phyloP scores from a whole-genome alignment of 2,329 filamentous ascomycete species.

The Neofusicoccum sp. region DNA sequence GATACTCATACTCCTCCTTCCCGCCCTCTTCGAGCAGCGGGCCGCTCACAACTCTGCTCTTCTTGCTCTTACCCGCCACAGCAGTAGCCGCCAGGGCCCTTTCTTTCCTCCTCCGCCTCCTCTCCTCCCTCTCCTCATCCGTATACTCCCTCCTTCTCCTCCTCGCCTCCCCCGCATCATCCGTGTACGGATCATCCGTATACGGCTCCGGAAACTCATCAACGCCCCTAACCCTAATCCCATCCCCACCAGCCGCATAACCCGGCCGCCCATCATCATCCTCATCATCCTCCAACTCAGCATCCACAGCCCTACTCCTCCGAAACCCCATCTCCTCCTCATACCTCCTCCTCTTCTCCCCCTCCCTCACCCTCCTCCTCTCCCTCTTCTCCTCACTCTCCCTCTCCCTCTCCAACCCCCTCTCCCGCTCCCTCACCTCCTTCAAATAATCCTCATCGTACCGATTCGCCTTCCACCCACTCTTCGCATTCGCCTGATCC shows the following conservation, averaged over 20 bases:
- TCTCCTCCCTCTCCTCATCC: conserved; percentile 30
- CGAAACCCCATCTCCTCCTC: conserved; percentile 20
- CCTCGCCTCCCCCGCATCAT: conserved; percentile 21
- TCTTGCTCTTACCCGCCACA: conserved; percentile 29
- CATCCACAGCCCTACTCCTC: conserved; percentile 30
- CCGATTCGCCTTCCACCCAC: conserved; percentile 47
- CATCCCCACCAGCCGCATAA: conserved; percentile 23
- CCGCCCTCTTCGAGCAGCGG: conserved; percentile 49
- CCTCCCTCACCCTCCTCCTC: conserved; percentile 34
- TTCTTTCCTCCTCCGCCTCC: conserved; percentile 33
- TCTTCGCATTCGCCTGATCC: conserved; percentile 63
- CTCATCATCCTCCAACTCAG: conserved; percentile 29
- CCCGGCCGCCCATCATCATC: conserved; percentile 24
- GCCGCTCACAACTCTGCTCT: conserved; percentile 50
- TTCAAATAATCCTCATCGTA: conserved; percentile 43
- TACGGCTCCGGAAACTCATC: conserved; percentile 8
- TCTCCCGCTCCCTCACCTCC: conserved; percentile 41
- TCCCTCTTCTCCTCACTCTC: conserved; percentile 37
- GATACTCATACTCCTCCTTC: conserved; percentile 45
- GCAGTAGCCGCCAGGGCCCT: conserved; percentile 24
- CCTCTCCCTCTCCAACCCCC: conserved; percentile 37
- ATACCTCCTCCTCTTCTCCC: conserved; percentile 45
- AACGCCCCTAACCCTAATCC: conserved; percentile 17
- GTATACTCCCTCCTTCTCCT: conserved; percentile 26
- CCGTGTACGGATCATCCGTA: conserved; percentile 18